phyloP scores from a whole-genome alignment of 257 asterid genomes.

The Petunia secreta region DNA sequence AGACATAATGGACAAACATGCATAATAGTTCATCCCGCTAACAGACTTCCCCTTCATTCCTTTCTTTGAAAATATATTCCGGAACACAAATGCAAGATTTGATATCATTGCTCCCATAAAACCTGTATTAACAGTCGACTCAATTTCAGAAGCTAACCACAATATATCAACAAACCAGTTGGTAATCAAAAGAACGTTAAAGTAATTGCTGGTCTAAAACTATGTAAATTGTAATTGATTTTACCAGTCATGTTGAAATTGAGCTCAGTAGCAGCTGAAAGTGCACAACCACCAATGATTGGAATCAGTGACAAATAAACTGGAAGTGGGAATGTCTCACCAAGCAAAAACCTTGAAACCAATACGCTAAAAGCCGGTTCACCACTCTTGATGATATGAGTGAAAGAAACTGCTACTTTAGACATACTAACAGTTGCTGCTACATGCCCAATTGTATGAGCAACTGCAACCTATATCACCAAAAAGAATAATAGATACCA shows the following conservation, averaged over 20 bases:
- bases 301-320: conserved; percentile 36
- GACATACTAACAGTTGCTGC: conserved; percentile 40
- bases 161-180: not conserved
- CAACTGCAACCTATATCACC: conserved; percentile 29
- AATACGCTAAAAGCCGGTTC: conserved; percentile 36
- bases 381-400: conserved; percentile 38
- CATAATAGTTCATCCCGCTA: conserved; percentile 36
- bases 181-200: not conserved
- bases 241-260: conserved; percentile 36
- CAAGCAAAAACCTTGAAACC: conserved; percentile 34
- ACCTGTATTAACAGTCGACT: conserved; percentile 19
- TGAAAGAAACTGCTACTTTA: conserved; percentile 36
- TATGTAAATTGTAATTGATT: not conserved
- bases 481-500: not conserved
- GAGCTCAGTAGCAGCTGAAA: conserved; percentile 36
- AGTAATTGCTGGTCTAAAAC: not conserved
- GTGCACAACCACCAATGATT: conserved; percentile 36
- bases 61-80: conserved; percentile 34
- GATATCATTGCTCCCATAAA: conserved; percentile 37
- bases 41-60: conserved; percentile 36
- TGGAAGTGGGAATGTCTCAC: conserved; percentile 29
- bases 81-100: conserved; percentile 34
- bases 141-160: not conserved
- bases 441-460: conserved; percentile 38
- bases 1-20: conserved; percentile 34